Evolutionary conservation across 768 basidiomycete species (phyloP).

Genomic region (Lentinula sp.): DNA sequence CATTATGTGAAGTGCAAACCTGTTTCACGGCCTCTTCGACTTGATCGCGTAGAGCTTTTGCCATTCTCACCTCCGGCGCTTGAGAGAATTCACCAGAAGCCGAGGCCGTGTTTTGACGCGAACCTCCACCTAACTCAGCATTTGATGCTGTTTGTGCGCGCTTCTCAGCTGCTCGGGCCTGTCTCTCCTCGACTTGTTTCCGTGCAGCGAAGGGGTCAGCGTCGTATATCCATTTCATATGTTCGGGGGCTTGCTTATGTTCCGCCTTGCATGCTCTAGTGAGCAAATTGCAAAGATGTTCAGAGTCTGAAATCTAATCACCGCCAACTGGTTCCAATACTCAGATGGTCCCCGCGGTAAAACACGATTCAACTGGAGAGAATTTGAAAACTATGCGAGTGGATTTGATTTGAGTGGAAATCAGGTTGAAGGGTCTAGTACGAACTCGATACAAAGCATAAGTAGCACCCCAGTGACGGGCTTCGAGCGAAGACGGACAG

Average conservation of each 20-base stretch:
- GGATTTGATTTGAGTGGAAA: slow-evolving; percentile 9
- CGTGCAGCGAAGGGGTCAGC: slow-evolving; percentile 79
- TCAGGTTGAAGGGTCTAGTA: slow-evolving; percentile 16
- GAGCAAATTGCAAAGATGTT: background rate
- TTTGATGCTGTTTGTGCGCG: slow-evolving; percentile 19
- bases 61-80: slow-evolving; percentile 81
- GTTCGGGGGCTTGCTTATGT: slow-evolving; percentile 60
- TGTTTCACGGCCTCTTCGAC: slow-evolving; percentile 80
- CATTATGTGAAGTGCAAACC: slow-evolving; percentile 27
- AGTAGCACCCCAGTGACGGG: slow-evolving; percentile 87
- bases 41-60: slow-evolving; percentile 60
- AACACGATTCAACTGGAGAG: slow-evolving; percentile 63
- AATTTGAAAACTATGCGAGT: slow-evolving; percentile 61
- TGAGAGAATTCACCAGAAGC: slow-evolving; percentile 32
- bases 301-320: background rate
- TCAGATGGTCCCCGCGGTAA: slow-evolving; percentile 82
- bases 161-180: slow-evolving; percentile 48
- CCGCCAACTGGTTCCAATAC: slow-evolving; percentile 76
- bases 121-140: slow-evolving; percentile 2
- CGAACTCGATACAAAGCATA: slow-evolving; percentile 84
- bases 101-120: slow-evolving; percentile 10
- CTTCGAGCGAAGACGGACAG: slow-evolving; percentile 66
- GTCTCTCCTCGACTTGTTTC: slow-evolving; percentile 60
- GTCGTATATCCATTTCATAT: slow-evolving; percentile 84
- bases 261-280: slow-evolving; percentile 27